These are phyloP conservation scores for Plasmodium ovale DNA, from an alignment of 169 alveolate genomes.

Conservation along the genomic window DNA sequence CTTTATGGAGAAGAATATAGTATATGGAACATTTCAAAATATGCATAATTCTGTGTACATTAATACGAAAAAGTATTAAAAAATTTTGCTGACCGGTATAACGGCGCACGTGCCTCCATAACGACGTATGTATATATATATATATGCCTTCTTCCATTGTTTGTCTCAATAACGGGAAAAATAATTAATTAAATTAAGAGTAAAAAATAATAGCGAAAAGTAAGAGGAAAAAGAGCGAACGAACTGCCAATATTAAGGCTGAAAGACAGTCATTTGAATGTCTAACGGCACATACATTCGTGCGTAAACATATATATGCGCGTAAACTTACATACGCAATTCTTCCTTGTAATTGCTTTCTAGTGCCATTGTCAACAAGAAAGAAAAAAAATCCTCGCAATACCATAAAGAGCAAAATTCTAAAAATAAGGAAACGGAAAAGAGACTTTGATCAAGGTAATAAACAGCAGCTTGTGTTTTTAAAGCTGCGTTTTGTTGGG, in stretches of 20 bases:
- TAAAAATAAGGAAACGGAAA: constrained; percentile 65
- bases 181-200: neutral
- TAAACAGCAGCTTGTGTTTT: neutral
- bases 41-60: too few relatives aligned
- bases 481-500: neutral
- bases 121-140: too few relatives aligned
- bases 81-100: too few relatives aligned
- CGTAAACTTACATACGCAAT: neutral
- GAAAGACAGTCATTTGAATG: neutral
- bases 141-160: neutral
- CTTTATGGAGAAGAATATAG: too few relatives aligned
- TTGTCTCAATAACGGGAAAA: neutral
- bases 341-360: constrained; percentile 13
- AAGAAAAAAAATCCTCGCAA: constrained; percentile 71
- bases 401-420: constrained; percentile 66
- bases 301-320: neutral
- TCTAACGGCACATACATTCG: neutral
- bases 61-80: too few relatives aligned
- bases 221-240: neutral
- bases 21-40: too few relatives aligned
- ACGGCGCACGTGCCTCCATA: too few relatives aligned
- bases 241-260: neutral
- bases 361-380: constrained; percentile 70
- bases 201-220: neutral
- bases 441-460: constrained; percentile 74